Evolutionary conservation across 2,329 filamentous ascomycete species (phyloP).

Genomic region (Epichloe coenophiala): DNA sequence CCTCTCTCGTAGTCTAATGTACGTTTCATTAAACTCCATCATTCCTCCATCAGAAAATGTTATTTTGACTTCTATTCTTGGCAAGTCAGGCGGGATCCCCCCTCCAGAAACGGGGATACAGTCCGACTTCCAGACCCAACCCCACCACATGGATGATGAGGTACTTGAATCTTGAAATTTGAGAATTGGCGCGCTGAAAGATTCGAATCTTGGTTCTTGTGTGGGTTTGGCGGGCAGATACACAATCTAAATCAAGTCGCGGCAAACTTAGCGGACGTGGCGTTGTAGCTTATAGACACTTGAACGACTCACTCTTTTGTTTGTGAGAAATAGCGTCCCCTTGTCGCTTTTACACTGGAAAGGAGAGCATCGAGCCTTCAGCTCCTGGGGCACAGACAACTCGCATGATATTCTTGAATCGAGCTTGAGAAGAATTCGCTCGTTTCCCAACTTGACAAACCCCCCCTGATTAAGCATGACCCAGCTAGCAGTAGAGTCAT

Average conservation of each 20-base stretch:
- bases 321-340: conserved; percentile 70
- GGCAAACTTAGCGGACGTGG: background rate
- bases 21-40: conserved; percentile 74
- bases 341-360: conserved; percentile 61
- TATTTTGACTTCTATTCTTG: conserved; percentile 66
- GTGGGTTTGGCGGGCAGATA: conserved; percentile 68
- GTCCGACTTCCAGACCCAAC: conserved; percentile 76
- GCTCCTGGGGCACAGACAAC: conserved; percentile 55
- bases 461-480: conserved; percentile 76
- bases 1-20: conserved; percentile 73
- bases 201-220: conserved; percentile 51
- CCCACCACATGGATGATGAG: conserved; percentile 72
- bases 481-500: conserved; percentile 55
- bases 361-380: conserved; percentile 43
- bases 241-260: conserved; percentile 50
- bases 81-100: conserved; percentile 66
- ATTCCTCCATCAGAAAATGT: conserved; percentile 94
- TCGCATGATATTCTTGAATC: conserved; percentile 66
- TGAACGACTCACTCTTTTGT: conserved; percentile 53
- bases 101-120: conserved; percentile 74
- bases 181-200: conserved; percentile 78
- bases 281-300: background rate
- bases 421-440: conserved; percentile 69
- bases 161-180: conserved; percentile 80
- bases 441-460: conserved; percentile 75